Percentiles rank a stretch among this genome's conserved stretches.
These are phyloP conservation scores for Solanum hybrid DNA, from an alignment of 305 asterid genomes.

Conservation along the genomic window DNA sequence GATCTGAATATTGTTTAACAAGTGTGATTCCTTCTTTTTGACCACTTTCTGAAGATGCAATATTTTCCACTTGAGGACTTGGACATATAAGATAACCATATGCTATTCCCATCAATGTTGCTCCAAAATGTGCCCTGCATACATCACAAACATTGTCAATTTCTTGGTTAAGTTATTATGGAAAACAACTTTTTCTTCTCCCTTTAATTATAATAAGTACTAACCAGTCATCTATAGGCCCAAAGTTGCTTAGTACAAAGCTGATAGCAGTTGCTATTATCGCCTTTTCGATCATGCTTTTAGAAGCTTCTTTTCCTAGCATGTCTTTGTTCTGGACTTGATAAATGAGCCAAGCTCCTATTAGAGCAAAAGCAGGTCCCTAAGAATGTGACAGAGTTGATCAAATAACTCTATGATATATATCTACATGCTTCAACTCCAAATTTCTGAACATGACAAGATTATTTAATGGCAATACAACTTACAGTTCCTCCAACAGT, in stretches of 20 bases:
- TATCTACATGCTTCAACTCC: background rate
- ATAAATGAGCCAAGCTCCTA: slow-evolving; percentile 75
- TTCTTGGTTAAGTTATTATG: too few relatives aligned
- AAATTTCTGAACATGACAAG: background rate
- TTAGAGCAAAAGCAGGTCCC: slow-evolving; percentile 74
- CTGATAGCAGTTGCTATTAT: slow-evolving; percentile 44
- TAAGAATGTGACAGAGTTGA: slow-evolving; percentile 5
- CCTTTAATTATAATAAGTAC: background rate
- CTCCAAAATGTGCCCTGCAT: slow-evolving; percentile 67
- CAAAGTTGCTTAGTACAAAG: slow-evolving; percentile 52
- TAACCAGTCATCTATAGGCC: slow-evolving; percentile 80
- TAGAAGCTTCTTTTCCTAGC: slow-evolving; percentile 28
- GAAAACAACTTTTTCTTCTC: too few relatives aligned
- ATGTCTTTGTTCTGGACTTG: slow-evolving; percentile 53
- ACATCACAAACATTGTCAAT: too few relatives aligned
- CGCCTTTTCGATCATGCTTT: slow-evolving; percentile 44
- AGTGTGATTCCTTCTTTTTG: slow-evolving; percentile 44
- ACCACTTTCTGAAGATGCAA: slow-evolving; percentile 30
- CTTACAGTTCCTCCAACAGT: slow-evolving; percentile 79
- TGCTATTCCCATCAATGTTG: slow-evolving; percentile 49
- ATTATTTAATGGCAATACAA: background rate
- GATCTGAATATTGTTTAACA: slow-evolving; percentile 37
- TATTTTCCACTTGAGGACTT: slow-evolving; percentile 40
- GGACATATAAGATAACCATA: slow-evolving; percentile 57
- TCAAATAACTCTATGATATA: background rate